Percentiles rank a stretch among this genome's conserved stretches.
Evolutionary conservation across 805 yeast genomes (phyloP).

Genomic region (Saccharomycopsis vini): DNA sequence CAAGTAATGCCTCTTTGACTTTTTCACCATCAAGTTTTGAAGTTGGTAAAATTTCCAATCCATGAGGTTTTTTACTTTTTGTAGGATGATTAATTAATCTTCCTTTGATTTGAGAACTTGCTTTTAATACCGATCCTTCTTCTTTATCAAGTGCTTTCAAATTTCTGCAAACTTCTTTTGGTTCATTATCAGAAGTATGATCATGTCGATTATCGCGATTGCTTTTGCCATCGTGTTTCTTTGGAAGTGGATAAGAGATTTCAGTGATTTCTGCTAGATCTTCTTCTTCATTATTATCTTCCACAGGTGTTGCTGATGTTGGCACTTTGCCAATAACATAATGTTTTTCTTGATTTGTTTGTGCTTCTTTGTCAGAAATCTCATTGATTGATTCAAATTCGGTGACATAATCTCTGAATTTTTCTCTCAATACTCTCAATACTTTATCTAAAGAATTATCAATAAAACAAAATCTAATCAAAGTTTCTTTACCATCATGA

Average conservation of each 20-base stretch:
- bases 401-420: slow-evolving; percentile 16
- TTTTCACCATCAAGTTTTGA: slow-evolving; percentile 26
- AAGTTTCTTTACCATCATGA: slow-evolving; percentile 69
- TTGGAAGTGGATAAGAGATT: no score
- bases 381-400: slow-evolving; percentile 6
- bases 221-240: no score
- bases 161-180: no score
- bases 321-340: neutral
- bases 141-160: slow-evolving; percentile 19
- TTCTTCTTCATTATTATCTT: neutral
- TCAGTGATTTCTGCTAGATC: no score
- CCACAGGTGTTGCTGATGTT: neutral
- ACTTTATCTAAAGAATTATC: slow-evolving; percentile 64
- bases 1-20: slow-evolving; percentile 29
- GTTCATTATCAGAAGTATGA: no score
- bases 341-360: neutral
- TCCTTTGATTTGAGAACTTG: slow-evolving; percentile 9
- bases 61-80: neutral
- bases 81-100: neutral
- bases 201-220: no score
- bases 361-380: neutral
- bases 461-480: slow-evolving; percentile 60
- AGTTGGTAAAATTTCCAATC: neutral
- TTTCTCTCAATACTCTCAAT: slow-evolving; percentile 26
- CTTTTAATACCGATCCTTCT: slow-evolving; percentile 24